Conservation (phyloP, 331 rosid genomes). For the Pyrus hybrid region DNA sequence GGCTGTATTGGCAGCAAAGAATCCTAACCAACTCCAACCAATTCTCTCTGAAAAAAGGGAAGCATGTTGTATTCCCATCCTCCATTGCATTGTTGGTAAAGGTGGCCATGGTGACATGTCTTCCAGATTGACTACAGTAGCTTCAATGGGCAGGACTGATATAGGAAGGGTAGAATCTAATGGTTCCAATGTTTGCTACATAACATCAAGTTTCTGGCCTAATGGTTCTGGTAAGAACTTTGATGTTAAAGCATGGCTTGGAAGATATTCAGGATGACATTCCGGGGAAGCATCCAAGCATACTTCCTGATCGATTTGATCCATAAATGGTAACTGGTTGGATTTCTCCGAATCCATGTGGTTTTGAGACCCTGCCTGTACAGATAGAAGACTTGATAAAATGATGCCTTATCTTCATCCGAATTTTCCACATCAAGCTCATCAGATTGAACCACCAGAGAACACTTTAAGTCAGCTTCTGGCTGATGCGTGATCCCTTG, state of each 20-base stretch:
- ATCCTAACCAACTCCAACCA: slow-evolving; percentile 21
- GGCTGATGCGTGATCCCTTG: background rate
- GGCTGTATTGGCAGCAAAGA: slow-evolving; percentile 26
- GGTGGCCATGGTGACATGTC: slow-evolving; percentile 96
- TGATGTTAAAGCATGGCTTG: slow-evolving; percentile 20
- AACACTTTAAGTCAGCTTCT: slow-evolving; percentile 22
- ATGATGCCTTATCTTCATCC: slow-evolving; percentile 18
- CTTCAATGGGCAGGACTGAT: slow-evolving; percentile 26
- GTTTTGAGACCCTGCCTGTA: slow-evolving; percentile 3
- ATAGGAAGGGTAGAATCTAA: slow-evolving; percentile 27
- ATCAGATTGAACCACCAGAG: slow-evolving; percentile 28
- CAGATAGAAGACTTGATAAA: slow-evolving; percentile 32
- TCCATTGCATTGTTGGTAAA: slow-evolving; percentile 97
- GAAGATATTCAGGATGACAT: slow-evolving; percentile 23
- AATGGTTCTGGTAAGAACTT: slow-evolving; percentile 27
- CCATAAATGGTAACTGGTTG: slow-evolving; percentile 17
- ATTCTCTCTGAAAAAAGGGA: slow-evolving; percentile 27
- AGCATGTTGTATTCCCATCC: slow-evolving; percentile 55
- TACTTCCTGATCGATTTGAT: slow-evolving; percentile 24
- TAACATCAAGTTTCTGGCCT: slow-evolving; percentile 20
- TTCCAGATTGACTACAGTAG: slow-evolving; percentile 31
- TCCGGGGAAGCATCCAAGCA: slow-evolving; percentile 21
- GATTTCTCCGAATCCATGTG: slow-evolving; percentile 10
- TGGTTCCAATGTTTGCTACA: slow-evolving; percentile 26
- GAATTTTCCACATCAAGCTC: slow-evolving; percentile 28